Evolutionary conservation across 352 stramenopile genomes (phyloP).

Genomic region (Pythium coloratum): DNA sequence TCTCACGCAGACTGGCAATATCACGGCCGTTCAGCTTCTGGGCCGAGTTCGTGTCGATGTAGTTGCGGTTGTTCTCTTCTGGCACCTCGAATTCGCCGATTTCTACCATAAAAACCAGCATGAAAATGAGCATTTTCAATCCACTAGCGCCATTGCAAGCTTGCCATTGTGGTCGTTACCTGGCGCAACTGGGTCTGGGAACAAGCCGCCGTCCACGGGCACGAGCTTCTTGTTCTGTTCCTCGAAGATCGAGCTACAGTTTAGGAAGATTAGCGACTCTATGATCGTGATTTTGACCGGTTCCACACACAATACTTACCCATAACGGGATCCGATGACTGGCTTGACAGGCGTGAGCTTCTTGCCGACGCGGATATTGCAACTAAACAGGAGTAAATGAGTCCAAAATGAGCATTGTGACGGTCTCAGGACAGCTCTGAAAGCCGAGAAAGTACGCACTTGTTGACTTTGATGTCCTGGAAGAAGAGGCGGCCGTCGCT

Average conservation of each 20-base stretch:
- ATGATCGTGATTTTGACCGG: neutral
- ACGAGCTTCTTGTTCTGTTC: slow-evolving; percentile 83
- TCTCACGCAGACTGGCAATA: slow-evolving; percentile 68
- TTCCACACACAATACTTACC: slow-evolving; percentile 31
- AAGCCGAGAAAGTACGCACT: slow-evolving; percentile 36
- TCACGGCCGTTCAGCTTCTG: slow-evolving; percentile 73
- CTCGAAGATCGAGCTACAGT: slow-evolving; percentile 70
- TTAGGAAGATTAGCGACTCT: neutral
- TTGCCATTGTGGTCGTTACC: slow-evolving; percentile 29
- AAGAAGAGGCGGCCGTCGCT: slow-evolving; percentile 88
- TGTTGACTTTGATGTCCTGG: slow-evolving; percentile 65
- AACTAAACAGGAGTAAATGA: slow-evolving; percentile 17
- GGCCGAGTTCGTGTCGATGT: slow-evolving; percentile 84
- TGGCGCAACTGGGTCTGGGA: slow-evolving; percentile 78
- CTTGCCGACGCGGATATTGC: slow-evolving; percentile 79
- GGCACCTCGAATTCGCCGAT: slow-evolving; percentile 79
- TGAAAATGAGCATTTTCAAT: neutral
- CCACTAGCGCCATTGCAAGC: neutral
- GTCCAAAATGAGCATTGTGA: slow-evolving; percentile 11
- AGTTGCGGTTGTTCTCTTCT: slow-evolving; percentile 76
- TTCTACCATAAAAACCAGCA: slow-evolving; percentile 34
- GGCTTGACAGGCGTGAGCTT: slow-evolving; percentile 68
- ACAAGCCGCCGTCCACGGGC: slow-evolving; percentile 67
- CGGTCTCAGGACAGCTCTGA: neutral
- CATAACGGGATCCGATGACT: slow-evolving; percentile 73